phyloP scores from a whole-genome alignment of 331 rosid genomes.

The Acacia pycnantha region DNA sequence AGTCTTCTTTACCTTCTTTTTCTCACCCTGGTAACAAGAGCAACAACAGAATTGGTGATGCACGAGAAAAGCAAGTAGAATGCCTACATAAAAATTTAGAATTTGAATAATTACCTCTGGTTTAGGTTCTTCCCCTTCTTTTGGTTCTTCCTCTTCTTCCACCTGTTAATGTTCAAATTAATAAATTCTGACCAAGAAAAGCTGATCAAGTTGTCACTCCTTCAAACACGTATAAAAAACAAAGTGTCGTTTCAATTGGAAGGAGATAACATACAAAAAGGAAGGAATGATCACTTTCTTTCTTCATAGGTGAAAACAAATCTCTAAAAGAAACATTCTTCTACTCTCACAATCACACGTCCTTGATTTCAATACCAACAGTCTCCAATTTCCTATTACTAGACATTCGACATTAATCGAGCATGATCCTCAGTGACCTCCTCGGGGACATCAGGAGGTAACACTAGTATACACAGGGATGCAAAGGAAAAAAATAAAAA shows the following conservation, averaged over 20 bases:
- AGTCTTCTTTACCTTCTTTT: constrained; percentile 54
- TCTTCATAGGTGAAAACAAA: background rate
- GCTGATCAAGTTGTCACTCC: background rate
- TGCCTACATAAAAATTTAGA: background rate
- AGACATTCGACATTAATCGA: background rate
- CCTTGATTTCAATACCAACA: background rate
- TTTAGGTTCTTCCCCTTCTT: constrained; percentile 64
- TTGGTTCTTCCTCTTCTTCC: constrained; percentile 71
- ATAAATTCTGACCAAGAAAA: background rate
- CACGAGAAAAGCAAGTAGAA: background rate
- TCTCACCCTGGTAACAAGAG: constrained; percentile 52
- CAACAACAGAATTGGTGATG: background rate
- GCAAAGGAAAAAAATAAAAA: background rate
- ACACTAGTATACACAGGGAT: background rate
- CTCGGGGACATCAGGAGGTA: background rate
- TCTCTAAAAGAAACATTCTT: background rate
- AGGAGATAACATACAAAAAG: background rate
- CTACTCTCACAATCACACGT: background rate
- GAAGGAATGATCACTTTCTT: background rate
- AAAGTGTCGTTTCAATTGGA: background rate
- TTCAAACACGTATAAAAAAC: background rate
- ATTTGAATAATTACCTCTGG: constrained; percentile 48
- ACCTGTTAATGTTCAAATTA: constrained; percentile 40
- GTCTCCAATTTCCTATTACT: background rate
- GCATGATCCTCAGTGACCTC: background rate